Evolutionary conservation across 208 protist species (phyloP), one percentile per base, ranked within the genome.

Genomic region (Acanthamoeba triangularis): DNA sequence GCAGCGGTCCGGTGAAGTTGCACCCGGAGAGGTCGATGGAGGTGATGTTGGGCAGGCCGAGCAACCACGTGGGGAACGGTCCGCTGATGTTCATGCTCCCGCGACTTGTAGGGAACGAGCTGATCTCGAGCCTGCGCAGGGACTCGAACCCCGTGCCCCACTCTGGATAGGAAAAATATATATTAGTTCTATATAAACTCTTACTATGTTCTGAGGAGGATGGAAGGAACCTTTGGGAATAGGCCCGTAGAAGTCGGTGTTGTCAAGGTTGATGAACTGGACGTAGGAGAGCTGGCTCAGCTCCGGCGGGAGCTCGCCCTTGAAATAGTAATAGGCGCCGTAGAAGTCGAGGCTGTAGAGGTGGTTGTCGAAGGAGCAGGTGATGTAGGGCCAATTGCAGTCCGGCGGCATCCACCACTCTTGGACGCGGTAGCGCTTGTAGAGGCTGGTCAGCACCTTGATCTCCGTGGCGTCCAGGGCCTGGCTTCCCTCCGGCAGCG

Each of bases 371-470:
- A 11, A 11, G 65, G 8, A 7, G 65, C 65, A 74, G 65, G 65
- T 74, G 65, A 74, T 28, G 65, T 74, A 74, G 65, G 65, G 65
- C 65, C 65, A 74, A 6, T 28, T 8, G 23, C 65, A 74, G 65
- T 35, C 30, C 13, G 65, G 65, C 65, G 65, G 65, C 65, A 74
- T 74, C 65, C 65, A 74, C 65, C 65, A 74, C 65, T 74, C 65
- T 6, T 74, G 13, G 13, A 74, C 65, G 6, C 23, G 6, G 65
- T 74, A 74, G 28, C 65, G 30, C 6, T 11, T 23, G 23, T 74
- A 74, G 13, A 74, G 28, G 28, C 7, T 7, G 6, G 8, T 8
- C 20, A 74, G 7, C 11, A 74, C 28, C 30, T 74, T 74, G 65
- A 74, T 35, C 65, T 74, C 65, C 7, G 28, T 28, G 7, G 65